phyloP scores from a whole-genome alignment of 768 basidiomycete genomes.

The Tylopilus felleus region DNA sequence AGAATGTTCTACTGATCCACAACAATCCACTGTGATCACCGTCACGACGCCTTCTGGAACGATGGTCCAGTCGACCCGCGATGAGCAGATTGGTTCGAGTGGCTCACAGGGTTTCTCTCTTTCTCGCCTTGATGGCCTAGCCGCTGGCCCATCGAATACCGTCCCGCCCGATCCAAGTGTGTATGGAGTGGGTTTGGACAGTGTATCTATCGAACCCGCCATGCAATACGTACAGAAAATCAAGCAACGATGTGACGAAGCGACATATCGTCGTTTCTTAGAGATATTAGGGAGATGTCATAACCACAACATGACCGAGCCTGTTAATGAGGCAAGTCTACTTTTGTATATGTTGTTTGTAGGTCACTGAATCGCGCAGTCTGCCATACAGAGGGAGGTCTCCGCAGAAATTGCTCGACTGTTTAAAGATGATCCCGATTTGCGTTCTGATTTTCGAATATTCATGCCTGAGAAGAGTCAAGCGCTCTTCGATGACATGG shows the following conservation, averaged over 20 bases:
- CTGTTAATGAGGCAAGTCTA: constrained; percentile 54
- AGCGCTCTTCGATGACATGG: constrained; percentile 44
- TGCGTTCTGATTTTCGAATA: constrained; percentile 68
- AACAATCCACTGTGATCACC: constrained; percentile 64
- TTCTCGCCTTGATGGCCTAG: constrained; percentile 17
- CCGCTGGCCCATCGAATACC: constrained; percentile 3
- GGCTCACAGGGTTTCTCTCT: constrained; percentile 39
- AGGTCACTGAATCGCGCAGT: neutral
- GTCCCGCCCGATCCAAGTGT: constrained; percentile 20
- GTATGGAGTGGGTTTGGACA: constrained; percentile 36
- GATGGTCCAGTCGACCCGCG: constrained; percentile 51
- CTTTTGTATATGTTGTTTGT: constrained; percentile 5
- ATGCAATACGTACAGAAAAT: constrained; percentile 97
- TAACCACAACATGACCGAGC: constrained; percentile 54
- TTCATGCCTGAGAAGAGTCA: constrained; percentile 68
- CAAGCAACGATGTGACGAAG: constrained; percentile 88
- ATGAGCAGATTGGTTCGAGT: constrained; percentile 38
- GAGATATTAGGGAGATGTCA: constrained; percentile 70
- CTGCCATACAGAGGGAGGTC: constrained; percentile 49
- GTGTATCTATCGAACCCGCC: constrained; percentile 65
- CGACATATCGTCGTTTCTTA: constrained; percentile 78
- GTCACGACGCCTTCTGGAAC: constrained; percentile 75
- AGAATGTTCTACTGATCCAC: constrained; percentile 66
- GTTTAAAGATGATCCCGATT: constrained; percentile 73
- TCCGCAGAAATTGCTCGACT: constrained; percentile 63